phyloP scores from a whole-genome alignment of 140 eudicot genomes.

The Flaveria floridana region DNA sequence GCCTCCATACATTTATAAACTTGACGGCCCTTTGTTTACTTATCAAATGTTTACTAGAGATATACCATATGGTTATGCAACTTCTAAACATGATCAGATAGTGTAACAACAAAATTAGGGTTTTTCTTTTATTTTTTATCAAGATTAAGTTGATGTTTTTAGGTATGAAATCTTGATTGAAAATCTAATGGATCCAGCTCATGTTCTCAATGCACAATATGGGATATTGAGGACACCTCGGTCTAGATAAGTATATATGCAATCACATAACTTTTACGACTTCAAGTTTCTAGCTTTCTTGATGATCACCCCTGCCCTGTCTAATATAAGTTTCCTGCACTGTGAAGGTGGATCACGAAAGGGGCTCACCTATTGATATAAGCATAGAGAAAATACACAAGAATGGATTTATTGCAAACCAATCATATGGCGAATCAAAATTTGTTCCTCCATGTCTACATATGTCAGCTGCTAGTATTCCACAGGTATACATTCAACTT shows the following conservation, averaged over 20 bases:
- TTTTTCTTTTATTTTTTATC: too few relatives aligned
- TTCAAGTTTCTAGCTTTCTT: too few relatives aligned
- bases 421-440: too few relatives aligned
- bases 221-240: slow-evolving; percentile 56
- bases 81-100: neutral
- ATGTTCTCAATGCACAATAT: slow-evolving; percentile 84
- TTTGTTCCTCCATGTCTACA: too few relatives aligned
- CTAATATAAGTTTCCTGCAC: too few relatives aligned
- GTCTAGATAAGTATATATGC: slow-evolving; percentile 59
- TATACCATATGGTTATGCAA: slow-evolving; percentile 65
- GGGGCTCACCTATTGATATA: too few relatives aligned
- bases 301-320: too few relatives aligned
- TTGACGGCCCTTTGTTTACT: slow-evolving; percentile 73
- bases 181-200: slow-evolving; percentile 93
- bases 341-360: too few relatives aligned
- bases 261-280: neutral
- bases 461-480: too few relatives aligned
- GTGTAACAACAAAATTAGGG: neutral
- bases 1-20: slow-evolving; percentile 75
- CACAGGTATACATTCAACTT: too few relatives aligned
- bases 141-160: slow-evolving; percentile 20
- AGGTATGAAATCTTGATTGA: slow-evolving; percentile 77
- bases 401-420: too few relatives aligned
- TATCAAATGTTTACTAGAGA: slow-evolving; percentile 53
- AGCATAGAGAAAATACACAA: too few relatives aligned